Evolutionary conservation across 352 stramenopile species (phyloP), one percentile per base, ranked within the genome.

Genomic region (Phytophthora crassamura): DNA sequence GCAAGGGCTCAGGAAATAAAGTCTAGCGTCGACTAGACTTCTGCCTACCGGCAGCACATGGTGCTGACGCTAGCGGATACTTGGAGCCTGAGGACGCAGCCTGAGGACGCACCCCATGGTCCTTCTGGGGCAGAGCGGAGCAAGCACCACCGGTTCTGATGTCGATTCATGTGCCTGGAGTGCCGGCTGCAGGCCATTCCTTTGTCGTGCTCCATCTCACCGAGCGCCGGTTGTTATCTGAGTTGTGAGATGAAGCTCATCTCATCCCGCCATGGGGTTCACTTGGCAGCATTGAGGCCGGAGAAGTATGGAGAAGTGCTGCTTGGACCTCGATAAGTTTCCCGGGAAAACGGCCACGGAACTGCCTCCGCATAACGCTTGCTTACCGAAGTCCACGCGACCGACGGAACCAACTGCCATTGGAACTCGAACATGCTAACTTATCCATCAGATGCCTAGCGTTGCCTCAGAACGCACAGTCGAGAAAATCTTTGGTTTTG

Each of bases 161-260:
- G 16, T 30, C 11, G 43, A 62, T 38, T 28, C 16, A 14, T 18
- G 12, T 62, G 32, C 30, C n/a, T 18, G 15, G 22, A 15, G 43
- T 6, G 9, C 14, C 5, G 14, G 7, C 25, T 32, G 12, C 14
- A 45, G 48, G 33, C 48, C 10, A 56, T 43, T 32, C 28, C 28
- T 32, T 32, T 32, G 28, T 18, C 32, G 33, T 5, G 7, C 40
- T 46, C 49, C 39, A 67, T 40, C 39, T 52, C 59, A 67, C n/a
- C 48, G 10, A 8, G 46, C 36, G 30, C 9, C n/a, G 41, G 5
- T 33, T 48, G 34, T 15, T 51, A 22, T 51, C 43, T 47, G 38
- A 66, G 48, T 49, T 68, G 33, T 67, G 51, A 63, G 41, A 55
- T 63, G 60, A 34, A 62, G 34, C 51, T 25, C 36, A 40, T 39